A percentile compares a stretch with the other conserved stretches of the same genome.
These are phyloP conservation scores for Aspergillus candidus DNA, from an alignment of 2,329 filamentous ascomycete genomes.

Conservation along the genomic window DNA sequence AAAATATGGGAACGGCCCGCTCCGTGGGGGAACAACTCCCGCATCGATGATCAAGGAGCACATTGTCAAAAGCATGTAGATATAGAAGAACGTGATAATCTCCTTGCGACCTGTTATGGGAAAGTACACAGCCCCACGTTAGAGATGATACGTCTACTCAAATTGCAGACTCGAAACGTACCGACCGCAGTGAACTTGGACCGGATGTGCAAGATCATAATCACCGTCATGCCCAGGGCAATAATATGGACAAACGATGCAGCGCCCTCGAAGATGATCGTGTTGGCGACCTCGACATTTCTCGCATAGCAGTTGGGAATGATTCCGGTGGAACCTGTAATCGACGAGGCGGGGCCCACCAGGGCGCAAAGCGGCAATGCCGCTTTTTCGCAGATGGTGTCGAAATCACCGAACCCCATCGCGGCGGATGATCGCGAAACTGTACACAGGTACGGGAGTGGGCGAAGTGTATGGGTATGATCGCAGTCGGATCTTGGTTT, in stretches of 20 bases:
- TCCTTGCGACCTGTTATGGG: conserved; percentile 54
- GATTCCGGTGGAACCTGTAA: conserved; percentile 69
- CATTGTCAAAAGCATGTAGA: conserved; percentile 86
- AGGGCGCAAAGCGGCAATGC: conserved; percentile 81
- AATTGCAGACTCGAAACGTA: conserved; percentile 41
- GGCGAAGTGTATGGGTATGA: not conserved
- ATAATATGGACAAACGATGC: conserved; percentile 88
- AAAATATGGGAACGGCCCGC: conserved; percentile 80
- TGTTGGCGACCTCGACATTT: conserved; percentile 94
- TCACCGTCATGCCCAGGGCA: conserved; percentile 83
- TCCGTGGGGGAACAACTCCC: conserved; percentile 81
- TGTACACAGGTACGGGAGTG: not conserved
- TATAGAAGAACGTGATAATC: conserved; percentile 89
- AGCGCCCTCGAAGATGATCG: conserved; percentile 94
- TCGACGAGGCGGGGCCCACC: conserved; percentile 60
- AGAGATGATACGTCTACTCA: not conserved
- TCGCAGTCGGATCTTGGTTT: conserved; percentile 6
- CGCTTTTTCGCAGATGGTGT: conserved; percentile 74
- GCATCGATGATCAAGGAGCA: conserved; percentile 86
- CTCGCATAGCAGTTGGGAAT: conserved; percentile 88
- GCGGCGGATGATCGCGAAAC: conserved; percentile 40
- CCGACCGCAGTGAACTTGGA: conserved; percentile 98
- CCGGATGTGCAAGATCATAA: conserved; percentile 95
- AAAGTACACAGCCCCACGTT: no score
- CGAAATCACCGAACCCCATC: conserved; percentile 86